A percentile compares a stretch with the other conserved stretches of the same genome.
These are phyloP conservation scores for Skeletonema tropicum DNA, from an alignment of 108 stramenopile genomes.

Conservation along the genomic window DNA sequence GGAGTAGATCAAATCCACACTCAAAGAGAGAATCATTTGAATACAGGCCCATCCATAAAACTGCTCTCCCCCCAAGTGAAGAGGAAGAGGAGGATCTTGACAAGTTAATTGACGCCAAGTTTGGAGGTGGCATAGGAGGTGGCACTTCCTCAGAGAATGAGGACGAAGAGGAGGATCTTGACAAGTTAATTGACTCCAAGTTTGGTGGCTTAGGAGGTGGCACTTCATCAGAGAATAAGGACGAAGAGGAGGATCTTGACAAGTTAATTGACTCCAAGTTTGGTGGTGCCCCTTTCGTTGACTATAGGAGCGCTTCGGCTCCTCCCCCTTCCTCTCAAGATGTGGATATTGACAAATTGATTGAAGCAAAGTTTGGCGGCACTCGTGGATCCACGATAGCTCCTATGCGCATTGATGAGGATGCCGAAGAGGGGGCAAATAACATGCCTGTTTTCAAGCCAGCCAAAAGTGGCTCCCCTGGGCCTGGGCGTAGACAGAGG, in stretches of 20 bases:
- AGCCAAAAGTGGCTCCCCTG: not conserved
- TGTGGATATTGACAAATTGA: not conserved
- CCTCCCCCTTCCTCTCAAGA: not conserved
- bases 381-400: not conserved
- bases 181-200: not conserved
- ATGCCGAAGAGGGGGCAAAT: not conserved
- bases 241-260: no score
- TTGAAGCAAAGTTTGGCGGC: not conserved
- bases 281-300: no score
- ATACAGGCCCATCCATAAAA: not conserved
- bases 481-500: not conserved
- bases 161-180: not conserved
- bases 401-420: not conserved
- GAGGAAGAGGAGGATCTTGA: no score
- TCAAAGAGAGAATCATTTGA: not conserved
- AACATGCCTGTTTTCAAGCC: not conserved
- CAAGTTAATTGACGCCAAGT: no score
- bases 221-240: no score
- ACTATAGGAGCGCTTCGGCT: not conserved
- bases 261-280: no score
- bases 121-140: no score
- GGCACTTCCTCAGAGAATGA: not conserved
- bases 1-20: not conserved
- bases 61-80: not conserved
- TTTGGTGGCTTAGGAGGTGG: no score